phyloP scores from a whole-genome alignment of 352 stramenopile genomes.

The Albugo laibachii region DNA sequence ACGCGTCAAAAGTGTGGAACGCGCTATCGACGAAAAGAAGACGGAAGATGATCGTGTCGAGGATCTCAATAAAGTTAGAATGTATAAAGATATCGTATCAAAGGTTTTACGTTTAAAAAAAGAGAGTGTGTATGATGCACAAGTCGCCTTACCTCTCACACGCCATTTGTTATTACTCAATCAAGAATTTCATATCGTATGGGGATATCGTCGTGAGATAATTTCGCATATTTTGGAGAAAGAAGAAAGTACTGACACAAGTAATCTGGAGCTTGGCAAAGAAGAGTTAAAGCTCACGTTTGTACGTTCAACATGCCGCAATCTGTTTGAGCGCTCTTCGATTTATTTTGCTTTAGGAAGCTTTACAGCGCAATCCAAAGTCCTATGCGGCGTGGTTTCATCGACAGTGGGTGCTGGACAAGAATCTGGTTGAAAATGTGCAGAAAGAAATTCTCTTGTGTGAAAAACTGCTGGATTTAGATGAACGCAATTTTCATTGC shows the following conservation, averaged over 20 bases:
- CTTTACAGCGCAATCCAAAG: slow-evolving; percentile 92
- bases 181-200: slow-evolving; percentile 93
- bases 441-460: slow-evolving; percentile 58
- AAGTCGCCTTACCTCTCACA: slow-evolving; percentile 56
- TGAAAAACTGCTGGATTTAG: slow-evolving; percentile 46
- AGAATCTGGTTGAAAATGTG: slow-evolving; percentile 31
- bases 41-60: slow-evolving; percentile 37
- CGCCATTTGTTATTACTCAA: slow-evolving; percentile 90
- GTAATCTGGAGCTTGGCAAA: slow-evolving; percentile 33
- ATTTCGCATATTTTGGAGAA: slow-evolving; percentile 15
- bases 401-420: slow-evolving; percentile 66
- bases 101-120: slow-evolving; percentile 47
- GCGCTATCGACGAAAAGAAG: slow-evolving; percentile 45
- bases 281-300: slow-evolving; percentile 78
- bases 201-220: slow-evolving; percentile 90
- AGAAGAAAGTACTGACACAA: slow-evolving; percentile 1
- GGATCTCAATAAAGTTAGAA: slow-evolving; percentile 35
- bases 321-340: too few species aligned
- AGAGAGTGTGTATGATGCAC: slow-evolving; percentile 10
- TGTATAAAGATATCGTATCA: slow-evolving; percentile 56
- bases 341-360: slow-evolving; percentile 26
- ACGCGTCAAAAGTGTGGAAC: slow-evolving; percentile 53
- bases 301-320: slow-evolving; percentile 6
- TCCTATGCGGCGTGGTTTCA: slow-evolving; percentile 88
- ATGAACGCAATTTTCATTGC: slow-evolving; percentile 99